phyloP scores from a whole-genome alignment of 2,329 filamentous ascomycete species.

The Cladophialophora exuberans region DNA sequence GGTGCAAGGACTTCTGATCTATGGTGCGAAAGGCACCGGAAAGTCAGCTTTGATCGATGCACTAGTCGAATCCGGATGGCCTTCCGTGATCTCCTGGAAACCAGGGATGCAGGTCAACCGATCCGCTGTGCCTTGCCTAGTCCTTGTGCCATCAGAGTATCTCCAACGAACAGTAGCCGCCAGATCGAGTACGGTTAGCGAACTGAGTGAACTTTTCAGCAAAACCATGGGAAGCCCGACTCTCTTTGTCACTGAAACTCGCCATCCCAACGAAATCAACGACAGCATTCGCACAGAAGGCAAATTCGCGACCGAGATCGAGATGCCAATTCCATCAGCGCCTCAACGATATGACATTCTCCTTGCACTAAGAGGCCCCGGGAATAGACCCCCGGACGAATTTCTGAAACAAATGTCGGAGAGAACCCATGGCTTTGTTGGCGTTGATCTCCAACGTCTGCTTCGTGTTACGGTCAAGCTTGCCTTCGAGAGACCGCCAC shows the following conservation, averaged over 20 bases:
- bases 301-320: conserved; percentile 69
- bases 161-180: conserved; percentile 32
- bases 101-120: conserved; percentile 53
- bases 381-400: conserved; percentile 53
- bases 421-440: conserved; percentile 85
- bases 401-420: conserved; percentile 67
- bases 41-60: conserved; percentile 75
- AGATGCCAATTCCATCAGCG: conserved; percentile 76
- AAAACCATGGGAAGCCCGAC: conserved; percentile 57
- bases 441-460: conserved; percentile 72
- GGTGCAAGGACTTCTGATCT: conserved; percentile 68
- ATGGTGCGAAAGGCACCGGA: conserved; percentile 82
- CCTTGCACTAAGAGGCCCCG: conserved; percentile 58
- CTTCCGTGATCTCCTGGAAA: conserved; percentile 59
- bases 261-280: conserved; percentile 73
- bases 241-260: conserved; percentile 74
- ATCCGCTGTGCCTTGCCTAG: conserved; percentile 32
- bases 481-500: conserved; percentile 10
- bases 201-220: conserved; percentile 45
- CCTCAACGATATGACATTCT: conserved; percentile 74
- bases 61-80: conserved; percentile 71
- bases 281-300: conserved; percentile 65
- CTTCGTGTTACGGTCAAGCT: conserved; percentile 53
- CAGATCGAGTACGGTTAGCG: conserved; percentile 40
- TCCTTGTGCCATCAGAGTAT: conserved; percentile 23